Conservation (phyloP, 495 filamentous ascomycete genomes). For the Neurospora terricola region DNA sequence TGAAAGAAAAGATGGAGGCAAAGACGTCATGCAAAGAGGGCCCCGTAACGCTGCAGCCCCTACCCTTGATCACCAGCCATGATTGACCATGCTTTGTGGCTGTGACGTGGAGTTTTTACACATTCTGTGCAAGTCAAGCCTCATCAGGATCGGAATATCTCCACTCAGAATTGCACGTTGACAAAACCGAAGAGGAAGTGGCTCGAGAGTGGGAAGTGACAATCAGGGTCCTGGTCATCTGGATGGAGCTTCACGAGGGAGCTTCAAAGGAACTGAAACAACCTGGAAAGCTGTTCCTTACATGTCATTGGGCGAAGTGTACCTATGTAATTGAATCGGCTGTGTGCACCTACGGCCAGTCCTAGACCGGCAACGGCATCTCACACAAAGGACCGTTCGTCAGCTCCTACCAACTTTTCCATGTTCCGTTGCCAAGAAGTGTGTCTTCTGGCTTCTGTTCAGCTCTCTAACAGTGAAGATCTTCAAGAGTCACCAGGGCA, state of each 20-base stretch:
- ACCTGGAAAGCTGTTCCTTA: not conserved
- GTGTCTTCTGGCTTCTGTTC: not conserved
- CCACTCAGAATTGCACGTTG: not conserved
- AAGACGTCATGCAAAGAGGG: not conserved
- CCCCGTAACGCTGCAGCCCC: not conserved
- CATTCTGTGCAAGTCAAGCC: not conserved
- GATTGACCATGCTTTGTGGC: not conserved
- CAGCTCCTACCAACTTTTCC: not conserved
- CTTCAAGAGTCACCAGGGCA: not conserved
- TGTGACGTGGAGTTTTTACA: not conserved
- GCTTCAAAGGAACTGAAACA: not conserved
- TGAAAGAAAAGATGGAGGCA: not conserved
- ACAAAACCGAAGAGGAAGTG: not conserved
- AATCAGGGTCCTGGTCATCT: not conserved
- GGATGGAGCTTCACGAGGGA: not conserved
- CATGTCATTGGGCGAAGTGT: not conserved
- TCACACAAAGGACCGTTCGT: not conserved
- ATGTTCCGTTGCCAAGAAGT: not conserved
- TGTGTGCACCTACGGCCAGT: not conserved
- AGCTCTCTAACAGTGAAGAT: not conserved
- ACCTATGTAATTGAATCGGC: not conserved
- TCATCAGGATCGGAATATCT: not conserved
- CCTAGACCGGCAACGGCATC: not conserved
- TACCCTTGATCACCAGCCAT: not conserved
- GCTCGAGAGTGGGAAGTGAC: not conserved